Evolutionary conservation across 768 basidiomycete genomes (phyloP).

Genomic region (Collybia sp.): DNA sequence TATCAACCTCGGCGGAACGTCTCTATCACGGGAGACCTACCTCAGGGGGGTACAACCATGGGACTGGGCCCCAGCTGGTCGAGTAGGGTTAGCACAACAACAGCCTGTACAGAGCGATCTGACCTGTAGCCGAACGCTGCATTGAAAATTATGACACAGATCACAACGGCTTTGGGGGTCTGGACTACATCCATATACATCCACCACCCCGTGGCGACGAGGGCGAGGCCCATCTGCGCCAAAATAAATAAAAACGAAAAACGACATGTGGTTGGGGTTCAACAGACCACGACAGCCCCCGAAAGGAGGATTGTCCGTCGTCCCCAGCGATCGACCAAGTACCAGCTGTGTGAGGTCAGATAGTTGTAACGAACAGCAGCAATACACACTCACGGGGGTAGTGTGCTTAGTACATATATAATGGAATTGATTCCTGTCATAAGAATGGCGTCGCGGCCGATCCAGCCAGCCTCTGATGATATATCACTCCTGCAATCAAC

Average conservation of each 20-base stretch:
- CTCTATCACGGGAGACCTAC: conserved; percentile 27
- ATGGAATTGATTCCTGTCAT: conserved; percentile 88
- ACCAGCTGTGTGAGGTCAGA: conserved; percentile 54
- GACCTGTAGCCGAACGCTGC: conserved; percentile 89
- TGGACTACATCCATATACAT: conserved; percentile 85
- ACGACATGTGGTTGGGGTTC: not conserved
- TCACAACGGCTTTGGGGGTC: conserved; percentile 85
- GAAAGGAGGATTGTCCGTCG: conserved; percentile 72
- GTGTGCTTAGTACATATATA: conserved; percentile 63
- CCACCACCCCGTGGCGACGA: conserved; percentile 86
- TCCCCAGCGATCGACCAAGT: conserved; percentile 82
- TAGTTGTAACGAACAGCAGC: conserved; percentile 1
- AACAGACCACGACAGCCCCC: conserved; percentile 63
- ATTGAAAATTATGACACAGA: conserved; percentile 89
- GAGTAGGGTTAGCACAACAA: not conserved
- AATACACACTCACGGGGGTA: conserved; percentile 54
- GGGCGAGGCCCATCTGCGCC: conserved; percentile 72
- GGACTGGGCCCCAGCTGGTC: conserved; percentile 78
- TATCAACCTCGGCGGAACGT: not conserved
- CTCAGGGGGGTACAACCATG: conserved; percentile 88
- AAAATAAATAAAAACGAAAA: not conserved
- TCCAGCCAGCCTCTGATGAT: conserved; percentile 74
- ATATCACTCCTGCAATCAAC: not conserved
- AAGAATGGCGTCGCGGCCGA: conserved; percentile 78
- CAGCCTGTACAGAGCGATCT: not conserved